These are phyloP conservation scores for Trifolium subterraneum DNA, from an alignment of 306 rosid genomes.

Conservation along the genomic window DNA sequence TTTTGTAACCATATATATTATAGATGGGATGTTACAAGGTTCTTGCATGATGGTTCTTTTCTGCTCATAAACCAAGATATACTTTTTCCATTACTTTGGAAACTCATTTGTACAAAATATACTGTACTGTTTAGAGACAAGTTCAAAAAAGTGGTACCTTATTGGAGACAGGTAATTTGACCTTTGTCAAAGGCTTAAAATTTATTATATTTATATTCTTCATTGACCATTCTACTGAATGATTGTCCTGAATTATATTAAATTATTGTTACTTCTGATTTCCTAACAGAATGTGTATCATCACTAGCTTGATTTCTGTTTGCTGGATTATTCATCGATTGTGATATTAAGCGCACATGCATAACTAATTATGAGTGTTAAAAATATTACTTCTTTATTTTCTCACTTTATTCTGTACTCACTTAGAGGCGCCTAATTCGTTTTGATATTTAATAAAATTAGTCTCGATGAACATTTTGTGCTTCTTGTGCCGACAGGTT, in stretches of 20 bases:
- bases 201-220: not conserved
- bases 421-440: not conserved
- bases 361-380: not conserved
- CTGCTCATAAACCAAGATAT: constrained; percentile 35
- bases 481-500: constrained; percentile 56
- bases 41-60: constrained; percentile 32
- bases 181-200: constrained; percentile 1
- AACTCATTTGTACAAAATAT: constrained; percentile 29
- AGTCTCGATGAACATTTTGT: constrained; percentile 16
- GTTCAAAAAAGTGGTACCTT: not conserved
- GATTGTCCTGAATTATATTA: not conserved
- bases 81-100: constrained; percentile 34
- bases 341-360: not conserved
- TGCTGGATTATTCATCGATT: constrained; percentile 14
- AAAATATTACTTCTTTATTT: not conserved
- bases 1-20: constrained; percentile 15
- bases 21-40: constrained; percentile 29
- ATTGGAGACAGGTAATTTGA: constrained; percentile 25
- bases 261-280: constrained; percentile 29
- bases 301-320: constrained; percentile 14
- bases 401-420: not conserved
- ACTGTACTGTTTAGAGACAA: not conserved
- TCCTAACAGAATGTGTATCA: constrained; percentile 38
- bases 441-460: not conserved
- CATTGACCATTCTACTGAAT: not conserved